A percentile compares a stretch with the other conserved stretches of the same genome.
phyloP scores from a whole-genome alignment of 2,329 filamentous ascomycete species.

The Xylaria digitata region DNA sequence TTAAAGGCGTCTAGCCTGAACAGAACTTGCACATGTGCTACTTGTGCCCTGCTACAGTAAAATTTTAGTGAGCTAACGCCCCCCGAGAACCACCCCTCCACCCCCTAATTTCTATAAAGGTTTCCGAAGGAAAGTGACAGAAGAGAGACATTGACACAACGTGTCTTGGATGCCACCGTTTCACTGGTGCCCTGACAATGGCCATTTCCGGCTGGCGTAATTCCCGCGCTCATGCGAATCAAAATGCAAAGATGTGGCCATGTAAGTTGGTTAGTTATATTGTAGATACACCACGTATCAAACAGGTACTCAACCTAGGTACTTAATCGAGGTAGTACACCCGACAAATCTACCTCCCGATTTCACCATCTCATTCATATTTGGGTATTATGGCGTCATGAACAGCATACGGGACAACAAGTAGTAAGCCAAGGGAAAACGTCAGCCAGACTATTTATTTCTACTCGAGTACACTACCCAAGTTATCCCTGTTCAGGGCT shows the following conservation, averaged over 20 bases:
- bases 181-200: constrained; percentile 20
- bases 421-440: constrained; percentile 6
- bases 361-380: constrained; percentile 21
- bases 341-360: neutral
- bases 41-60: constrained; percentile 3
- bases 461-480: too few relatives aligned
- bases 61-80: constrained; percentile 28
- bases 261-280: too few relatives aligned
- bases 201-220: constrained; percentile 18
- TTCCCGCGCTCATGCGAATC: constrained; percentile 11
- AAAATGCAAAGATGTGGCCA: neutral
- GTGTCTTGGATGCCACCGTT: constrained; percentile 22
- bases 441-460: neutral
- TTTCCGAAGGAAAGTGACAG: too few relatives aligned
- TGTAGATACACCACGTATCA: neutral
- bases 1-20: constrained; percentile 8
- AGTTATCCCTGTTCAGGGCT: neutral
- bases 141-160: constrained; percentile 23
- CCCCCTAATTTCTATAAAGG: too few relatives aligned
- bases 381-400: constrained; percentile 29
- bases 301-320: neutral
- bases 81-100: constrained; percentile 6
- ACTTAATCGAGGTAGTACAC: neutral
- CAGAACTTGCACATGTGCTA: too few relatives aligned
- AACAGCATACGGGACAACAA: neutral